A percentile compares a stretch with the other conserved stretches of the same genome.
Evolutionary conservation across 495 filamentous ascomycete genomes (phyloP).

Genomic region (Lophiostoma macrostomum): DNA sequence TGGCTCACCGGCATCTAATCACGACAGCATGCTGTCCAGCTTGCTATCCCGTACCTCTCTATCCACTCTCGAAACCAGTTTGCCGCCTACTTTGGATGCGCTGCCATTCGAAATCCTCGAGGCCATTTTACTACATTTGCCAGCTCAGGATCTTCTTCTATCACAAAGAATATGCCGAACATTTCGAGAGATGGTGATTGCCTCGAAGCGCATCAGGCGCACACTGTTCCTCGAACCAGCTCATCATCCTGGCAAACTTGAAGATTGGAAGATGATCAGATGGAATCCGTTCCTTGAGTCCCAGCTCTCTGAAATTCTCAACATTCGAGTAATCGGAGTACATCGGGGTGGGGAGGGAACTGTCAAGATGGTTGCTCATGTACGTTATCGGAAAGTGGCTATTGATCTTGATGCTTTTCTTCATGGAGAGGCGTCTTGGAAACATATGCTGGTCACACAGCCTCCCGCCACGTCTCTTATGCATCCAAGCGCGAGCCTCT

Average conservation of each 20-base stretch:
- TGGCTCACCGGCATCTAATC: no score
- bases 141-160: slow-evolving; percentile 1
- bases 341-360: slow-evolving; percentile 1
- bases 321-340: background rate
- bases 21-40: no score
- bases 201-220: slow-evolving; percentile 3
- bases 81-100: background rate
- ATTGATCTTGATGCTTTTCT: background rate
- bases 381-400: background rate
- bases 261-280: background rate
- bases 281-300: slow-evolving; percentile 10
- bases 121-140: background rate
- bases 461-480: background rate
- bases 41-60: no score
- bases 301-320: background rate
- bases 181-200: background rate
- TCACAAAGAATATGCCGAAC: slow-evolving; percentile 1
- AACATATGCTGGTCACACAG: slow-evolving; percentile 5
- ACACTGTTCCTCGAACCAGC: slow-evolving; percentile 7
- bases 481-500: slow-evolving; percentile 4
- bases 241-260: background rate
- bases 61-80: background rate
- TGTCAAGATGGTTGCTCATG: slow-evolving; percentile 5
- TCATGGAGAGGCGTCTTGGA: background rate
- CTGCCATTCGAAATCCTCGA: slow-evolving; percentile 2